Evolutionary conservation across 2,329 filamentous ascomycete species (phyloP).

Genomic region (Aspergillus sp.): DNA sequence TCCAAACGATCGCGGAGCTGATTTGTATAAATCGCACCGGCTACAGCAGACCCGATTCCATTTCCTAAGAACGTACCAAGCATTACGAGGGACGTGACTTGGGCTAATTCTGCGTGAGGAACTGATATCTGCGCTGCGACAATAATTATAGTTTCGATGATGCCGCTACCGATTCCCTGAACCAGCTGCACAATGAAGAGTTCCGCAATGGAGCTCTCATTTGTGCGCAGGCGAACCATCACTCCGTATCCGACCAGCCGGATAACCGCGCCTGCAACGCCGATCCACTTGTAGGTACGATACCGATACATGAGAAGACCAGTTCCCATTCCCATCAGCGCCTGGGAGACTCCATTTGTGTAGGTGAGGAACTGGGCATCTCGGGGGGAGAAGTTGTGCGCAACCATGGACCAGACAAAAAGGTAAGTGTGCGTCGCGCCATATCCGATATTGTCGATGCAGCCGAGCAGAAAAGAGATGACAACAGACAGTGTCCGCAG

Average conservation of each 20-base stretch:
- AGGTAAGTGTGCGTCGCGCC: slow-evolving; percentile 50
- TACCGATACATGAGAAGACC: slow-evolving; percentile 46
- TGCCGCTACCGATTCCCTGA: slow-evolving; percentile 50
- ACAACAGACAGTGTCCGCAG: slow-evolving; percentile 47
- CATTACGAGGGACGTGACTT: slow-evolving; percentile 50
- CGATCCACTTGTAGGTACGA: slow-evolving; percentile 50
- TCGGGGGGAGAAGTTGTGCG: slow-evolving; percentile 42
- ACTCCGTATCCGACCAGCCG: slow-evolving; percentile 52
- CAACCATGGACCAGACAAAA: slow-evolving; percentile 49
- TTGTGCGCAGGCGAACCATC: slow-evolving; percentile 51
- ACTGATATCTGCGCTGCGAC: slow-evolving; percentile 49
- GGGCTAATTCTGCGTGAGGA: slow-evolving; percentile 47
- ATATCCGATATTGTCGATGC: slow-evolving; percentile 48
- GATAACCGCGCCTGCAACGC: slow-evolving; percentile 41
- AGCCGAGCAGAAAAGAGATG: slow-evolving; percentile 41
- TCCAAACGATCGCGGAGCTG: slow-evolving; percentile 41
- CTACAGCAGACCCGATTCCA: slow-evolving; percentile 40
- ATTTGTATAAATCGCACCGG: slow-evolving; percentile 53
- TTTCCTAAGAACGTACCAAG: slow-evolving; percentile 43
- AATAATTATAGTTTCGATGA: slow-evolving; percentile 46
- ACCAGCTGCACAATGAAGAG: slow-evolving; percentile 50
- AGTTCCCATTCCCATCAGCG: slow-evolving; percentile 41
- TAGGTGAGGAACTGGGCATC: slow-evolving; percentile 47
- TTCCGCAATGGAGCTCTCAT: slow-evolving; percentile 45
- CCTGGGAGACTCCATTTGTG: slow-evolving; percentile 44